Percentiles rank a stretch among this genome's conserved stretches.
Evolutionary conservation across 78 protist species (phyloP).

Genomic region (Dictyostelium purpureum): DNA sequence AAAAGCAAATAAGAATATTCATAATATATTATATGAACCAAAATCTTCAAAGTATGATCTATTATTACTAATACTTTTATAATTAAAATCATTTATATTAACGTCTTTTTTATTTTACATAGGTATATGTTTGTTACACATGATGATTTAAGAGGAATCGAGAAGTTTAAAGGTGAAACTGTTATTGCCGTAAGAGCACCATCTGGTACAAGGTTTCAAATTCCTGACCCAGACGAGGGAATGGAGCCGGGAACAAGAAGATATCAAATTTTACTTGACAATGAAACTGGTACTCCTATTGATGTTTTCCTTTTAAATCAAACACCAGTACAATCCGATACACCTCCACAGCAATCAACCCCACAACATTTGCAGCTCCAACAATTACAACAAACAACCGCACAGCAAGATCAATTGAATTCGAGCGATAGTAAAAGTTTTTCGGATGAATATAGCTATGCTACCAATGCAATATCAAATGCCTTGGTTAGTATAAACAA

Average conservation of each 20-base stretch:
- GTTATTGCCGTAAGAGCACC: conserved; percentile 93
- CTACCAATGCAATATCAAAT: conserved; percentile 11
- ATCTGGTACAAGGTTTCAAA: conserved; percentile 90
- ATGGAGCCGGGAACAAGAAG: conserved; percentile 74
- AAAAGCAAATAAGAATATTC: conserved; percentile 15
- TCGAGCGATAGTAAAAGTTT: no score
- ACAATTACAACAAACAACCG: background rate
- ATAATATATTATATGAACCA: conserved; percentile 1
- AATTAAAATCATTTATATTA: no score
- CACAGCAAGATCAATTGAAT: no score
- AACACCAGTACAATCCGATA: background rate
- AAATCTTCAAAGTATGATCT: conserved; percentile 42
- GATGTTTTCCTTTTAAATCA: conserved; percentile 72
- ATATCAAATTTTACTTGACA: conserved; percentile 57
- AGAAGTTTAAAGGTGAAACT: conserved; percentile 80
- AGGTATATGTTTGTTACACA: conserved; percentile 87
- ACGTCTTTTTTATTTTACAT: background rate
- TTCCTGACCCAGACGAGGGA: conserved; percentile 93
- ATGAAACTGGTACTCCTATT: conserved; percentile 38
- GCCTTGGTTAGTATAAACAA: background rate
- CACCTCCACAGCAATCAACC: background rate
- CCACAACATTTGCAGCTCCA: background rate
- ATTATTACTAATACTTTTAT: background rate
- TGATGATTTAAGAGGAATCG: conserved; percentile 85
- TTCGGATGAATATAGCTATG: conserved; percentile 10